phyloP scores from a whole-genome alignment of 257 asterid species.

The Rehmannia glutinosa region DNA sequence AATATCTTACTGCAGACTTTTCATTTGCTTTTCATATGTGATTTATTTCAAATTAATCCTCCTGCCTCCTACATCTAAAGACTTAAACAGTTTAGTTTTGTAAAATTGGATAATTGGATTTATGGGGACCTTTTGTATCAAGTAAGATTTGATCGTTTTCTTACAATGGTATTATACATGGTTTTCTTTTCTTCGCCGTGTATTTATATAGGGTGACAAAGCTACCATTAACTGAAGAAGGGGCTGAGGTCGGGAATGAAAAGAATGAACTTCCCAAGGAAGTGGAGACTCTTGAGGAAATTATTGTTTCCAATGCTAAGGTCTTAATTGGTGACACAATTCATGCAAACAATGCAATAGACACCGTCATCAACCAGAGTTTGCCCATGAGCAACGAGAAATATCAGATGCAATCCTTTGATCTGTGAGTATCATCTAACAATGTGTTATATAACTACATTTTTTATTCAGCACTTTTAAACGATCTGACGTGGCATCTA shows the following conservation, averaged over 20 bases:
- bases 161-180: neutral
- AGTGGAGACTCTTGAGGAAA: constrained; percentile 8
- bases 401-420: constrained; percentile 22
- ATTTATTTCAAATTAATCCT: neutral
- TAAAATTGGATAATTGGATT: no score
- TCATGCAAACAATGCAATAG: constrained; percentile 7
- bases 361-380: constrained; percentile 14
- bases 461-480: neutral
- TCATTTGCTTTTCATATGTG: neutral
- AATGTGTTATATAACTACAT: neutral
- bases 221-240: constrained; percentile 22
- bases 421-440: constrained; percentile 31
- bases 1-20: neutral
- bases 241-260: constrained; percentile 10
- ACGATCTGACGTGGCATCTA: constrained; percentile 14
- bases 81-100: no score
- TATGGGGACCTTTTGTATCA: no score
- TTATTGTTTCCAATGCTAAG: constrained; percentile 10
- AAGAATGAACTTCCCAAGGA: constrained; percentile 19
- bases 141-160: neutral
- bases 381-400: constrained; percentile 13
- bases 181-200: constrained; percentile 5
- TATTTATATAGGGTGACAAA: constrained; percentile 19
- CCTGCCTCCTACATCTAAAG: no score
- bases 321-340: constrained; percentile 3